Evolutionary conservation across 257 asterid genomes (phyloP), one percentile per base, ranked within the genome.

Genomic region (Solanum clarkiae): DNA sequence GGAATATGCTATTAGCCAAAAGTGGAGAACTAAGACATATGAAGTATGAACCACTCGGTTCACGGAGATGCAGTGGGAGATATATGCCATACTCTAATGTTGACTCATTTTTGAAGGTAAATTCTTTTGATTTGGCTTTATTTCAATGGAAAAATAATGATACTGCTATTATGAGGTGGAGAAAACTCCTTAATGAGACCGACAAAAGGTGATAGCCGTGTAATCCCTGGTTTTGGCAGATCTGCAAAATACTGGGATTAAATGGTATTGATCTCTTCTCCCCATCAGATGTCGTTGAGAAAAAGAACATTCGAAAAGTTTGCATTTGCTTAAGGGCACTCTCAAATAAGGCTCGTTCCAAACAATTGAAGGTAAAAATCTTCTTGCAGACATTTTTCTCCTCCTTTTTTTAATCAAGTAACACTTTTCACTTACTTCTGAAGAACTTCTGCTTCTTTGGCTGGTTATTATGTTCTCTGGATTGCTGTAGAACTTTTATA

Each of bases 231-330:
- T 80, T 87, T 68, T 72, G 62, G 36, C 85, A 95, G 97, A 85
- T 90, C 68, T 95, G 99, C 94, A 95, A 93, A 88, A 92, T 95
- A 81, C 66, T 95, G 90, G 99, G 99, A 79, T 90, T 95, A 93
- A 91, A 93, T 88, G 95, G 98, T 82, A 95, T 95, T 26, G 99
- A 95, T 88, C 98, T 95, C 86, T 93, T 95, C 88, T 95, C 99
- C 45, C 99, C 99, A 70, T 92, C 99, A 1, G 99, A 95, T 92
- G 98, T 94, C 82, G 98, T 95, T 83, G 99, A 95, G 93, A 94
- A 91, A 88, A 87, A 92, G 86, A 86, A 95, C 85, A 88, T 84
- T 57, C 89, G 99, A 81, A 94, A 94, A 90, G 97, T 95, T 84
- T 95, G 99, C 93, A 93, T 94, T 89, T 95, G 99, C 90, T 86